phyloP scores from a whole-genome alignment of 2,329 filamentous ascomycete genomes.

The Aspergillus sp. region DNA sequence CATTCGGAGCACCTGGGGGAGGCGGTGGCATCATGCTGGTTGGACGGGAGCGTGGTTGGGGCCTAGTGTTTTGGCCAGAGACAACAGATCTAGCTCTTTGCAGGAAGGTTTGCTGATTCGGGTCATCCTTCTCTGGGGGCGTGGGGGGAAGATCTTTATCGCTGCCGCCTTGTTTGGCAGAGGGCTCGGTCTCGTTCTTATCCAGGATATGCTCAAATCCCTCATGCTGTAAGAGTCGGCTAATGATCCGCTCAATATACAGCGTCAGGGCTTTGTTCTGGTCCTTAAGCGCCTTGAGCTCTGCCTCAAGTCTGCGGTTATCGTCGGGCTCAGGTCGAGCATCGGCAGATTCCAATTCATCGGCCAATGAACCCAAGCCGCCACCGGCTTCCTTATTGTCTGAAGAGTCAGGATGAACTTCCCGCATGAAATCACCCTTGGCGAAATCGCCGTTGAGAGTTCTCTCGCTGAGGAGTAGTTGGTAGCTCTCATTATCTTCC shows the following conservation, averaged over 20 bases:
- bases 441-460: conserved; percentile 92
- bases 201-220: conserved; percentile 94
- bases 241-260: conserved; percentile 99
- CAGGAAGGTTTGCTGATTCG: conserved; percentile 50
- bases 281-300: conserved; percentile 78
- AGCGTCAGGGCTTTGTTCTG: conserved; percentile 96
- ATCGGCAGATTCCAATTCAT: conserved; percentile 76
- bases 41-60: conserved; percentile 47
- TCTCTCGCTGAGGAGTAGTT: conserved; percentile 89
- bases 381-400: conserved; percentile 47
- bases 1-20: conserved; percentile 28
- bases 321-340: conserved; percentile 62
- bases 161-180: conserved; percentile 30
- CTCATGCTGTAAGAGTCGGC: conserved; percentile 87
- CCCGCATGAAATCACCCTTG: conserved; percentile 74
- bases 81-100: conserved; percentile 63
- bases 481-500: conserved; percentile 99
- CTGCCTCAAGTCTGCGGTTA: conserved; percentile 69
- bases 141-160: conserved; percentile 86
- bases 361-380: conserved; percentile 66
- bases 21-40: conserved; percentile 43
- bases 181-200: conserved; percentile 61
- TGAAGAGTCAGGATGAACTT: conserved; percentile 36
- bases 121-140: conserved; percentile 57
- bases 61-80: conserved; percentile 39